phyloP scores from a whole-genome alignment of 441 rosid genomes.

The Biscutella auriculata region DNA sequence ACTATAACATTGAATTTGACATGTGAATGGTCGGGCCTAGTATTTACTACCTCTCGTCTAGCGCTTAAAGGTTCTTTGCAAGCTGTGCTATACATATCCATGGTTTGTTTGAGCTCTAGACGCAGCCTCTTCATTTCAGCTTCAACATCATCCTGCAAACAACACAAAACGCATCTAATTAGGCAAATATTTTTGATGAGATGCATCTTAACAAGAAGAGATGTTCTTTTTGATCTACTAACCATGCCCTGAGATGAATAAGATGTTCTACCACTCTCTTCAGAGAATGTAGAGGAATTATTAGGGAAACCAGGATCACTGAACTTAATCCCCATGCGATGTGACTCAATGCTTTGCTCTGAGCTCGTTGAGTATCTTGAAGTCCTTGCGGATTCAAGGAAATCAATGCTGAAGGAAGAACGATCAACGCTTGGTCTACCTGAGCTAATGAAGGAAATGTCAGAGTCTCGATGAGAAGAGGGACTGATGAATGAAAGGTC shows the following conservation, averaged over 20 bases:
- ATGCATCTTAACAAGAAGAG: background rate
- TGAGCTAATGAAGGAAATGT: conserved; percentile 73
- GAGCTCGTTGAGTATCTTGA: conserved; percentile 50
- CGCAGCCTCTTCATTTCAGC: conserved; percentile 79
- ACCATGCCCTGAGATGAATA: conserved; percentile 51
- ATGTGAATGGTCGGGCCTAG: background rate
- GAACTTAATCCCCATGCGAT: conserved; percentile 34
- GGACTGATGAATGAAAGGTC: conserved; percentile 32
- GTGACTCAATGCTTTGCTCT: conserved; percentile 49
- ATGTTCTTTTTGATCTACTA: too few species aligned
- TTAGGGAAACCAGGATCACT: conserved; percentile 28
- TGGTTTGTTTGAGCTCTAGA: conserved; percentile 85
- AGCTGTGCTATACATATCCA: conserved; percentile 84
- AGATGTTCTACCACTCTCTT: conserved; percentile 46
- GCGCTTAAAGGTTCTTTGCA: conserved; percentile 85
- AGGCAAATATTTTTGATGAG: background rate
- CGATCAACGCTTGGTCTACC: conserved; percentile 69
- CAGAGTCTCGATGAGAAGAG: conserved; percentile 45
- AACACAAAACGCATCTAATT: background rate
- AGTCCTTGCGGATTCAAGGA: conserved; percentile 31
- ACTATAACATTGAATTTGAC: background rate
- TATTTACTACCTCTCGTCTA: conserved; percentile 45
- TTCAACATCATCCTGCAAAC: conserved; percentile 84
- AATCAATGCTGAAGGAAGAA: conserved; percentile 31
- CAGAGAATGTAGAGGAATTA: conserved; percentile 40